These are phyloP conservation scores for Euphorbia schlechtendalii DNA, from an alignment of 441 rosid species.

Conservation along the genomic window DNA sequence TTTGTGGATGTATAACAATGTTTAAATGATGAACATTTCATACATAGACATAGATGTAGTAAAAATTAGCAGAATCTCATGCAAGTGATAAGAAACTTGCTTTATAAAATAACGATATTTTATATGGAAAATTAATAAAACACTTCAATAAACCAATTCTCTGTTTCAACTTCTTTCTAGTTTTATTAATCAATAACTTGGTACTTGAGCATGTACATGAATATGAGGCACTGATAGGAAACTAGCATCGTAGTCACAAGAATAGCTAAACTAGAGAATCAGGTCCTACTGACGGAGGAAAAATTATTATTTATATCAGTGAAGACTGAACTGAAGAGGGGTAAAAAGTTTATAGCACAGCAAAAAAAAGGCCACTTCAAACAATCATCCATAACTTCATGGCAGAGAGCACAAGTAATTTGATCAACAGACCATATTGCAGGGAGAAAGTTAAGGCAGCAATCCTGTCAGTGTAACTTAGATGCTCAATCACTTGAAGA, in stretches of 20 bases:
- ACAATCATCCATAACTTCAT: background rate
- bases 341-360: background rate
- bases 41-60: constrained; percentile 1
- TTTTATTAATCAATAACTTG: background rate
- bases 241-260: background rate
- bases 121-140: background rate
- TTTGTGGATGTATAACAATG: background rate
- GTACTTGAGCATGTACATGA: background rate
- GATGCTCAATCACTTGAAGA: background rate
- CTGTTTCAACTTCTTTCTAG: background rate
- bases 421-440: background rate
- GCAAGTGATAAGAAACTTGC: background rate
- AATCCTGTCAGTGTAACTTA: background rate
- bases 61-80: background rate
- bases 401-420: background rate
- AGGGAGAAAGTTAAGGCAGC: background rate
- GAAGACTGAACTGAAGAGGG: background rate
- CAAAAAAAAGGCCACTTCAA: background rate
- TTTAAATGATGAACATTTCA: background rate
- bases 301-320: background rate
- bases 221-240: background rate
- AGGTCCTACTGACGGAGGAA: background rate
- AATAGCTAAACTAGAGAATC: background rate
- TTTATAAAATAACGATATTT: background rate
- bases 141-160: background rate